Evolutionary conservation across 2,329 filamentous ascomycete species (phyloP), one percentile per base, ranked within the genome.

Genomic region (Ascosphaera apis): DNA sequence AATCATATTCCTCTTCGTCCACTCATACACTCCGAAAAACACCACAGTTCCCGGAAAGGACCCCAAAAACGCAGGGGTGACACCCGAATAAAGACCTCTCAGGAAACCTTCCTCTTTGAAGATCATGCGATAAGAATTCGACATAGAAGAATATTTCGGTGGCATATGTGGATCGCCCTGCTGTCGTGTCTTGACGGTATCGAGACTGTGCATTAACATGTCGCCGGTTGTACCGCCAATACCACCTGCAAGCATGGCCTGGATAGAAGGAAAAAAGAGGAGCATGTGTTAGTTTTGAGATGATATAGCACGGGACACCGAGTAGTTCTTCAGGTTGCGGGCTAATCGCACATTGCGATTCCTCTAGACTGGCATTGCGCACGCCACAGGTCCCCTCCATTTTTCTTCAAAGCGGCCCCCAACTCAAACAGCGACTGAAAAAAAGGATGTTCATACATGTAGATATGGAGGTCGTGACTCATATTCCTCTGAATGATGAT

Each of bases 201-300:
- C 88, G 50, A 98, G 69, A 33, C 86, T 95, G 61, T 98, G 88
- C 88, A 98, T 98, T 45, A 98, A 63, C 68, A 98, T 78, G 56
- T 98, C 88, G 40, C 91, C 88, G 38, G 78, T 91, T 12, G 80
- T 84, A 36, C 88, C 88, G 50, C 91, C 88, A 36, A 91, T 63
- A 40, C 86, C 88, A 50, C 88, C 88, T 23, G 88, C 88, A 49
- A 98, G 66, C 84, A 95, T 98, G 53, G 79, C 75, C 82, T 92
- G 47, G 37, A 41, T 42, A 36, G 15, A 30, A 37, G 9, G 35
- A 47, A 40, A 49, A 44, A 40, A 32, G 43, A 36, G 19, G 37
- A 31, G 38, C 17, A 4, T 12, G 19, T 4, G 11, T 34, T 33
- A 33, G 27, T 30, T 13, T 30, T 4, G 27, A 11, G 9, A 30